Percentiles rank a stretch among this genome's conserved stretches.
Evolutionary conservation across 805 yeast genomes (phyloP).

Genomic region (Hanseniaspora occidentalis): DNA sequence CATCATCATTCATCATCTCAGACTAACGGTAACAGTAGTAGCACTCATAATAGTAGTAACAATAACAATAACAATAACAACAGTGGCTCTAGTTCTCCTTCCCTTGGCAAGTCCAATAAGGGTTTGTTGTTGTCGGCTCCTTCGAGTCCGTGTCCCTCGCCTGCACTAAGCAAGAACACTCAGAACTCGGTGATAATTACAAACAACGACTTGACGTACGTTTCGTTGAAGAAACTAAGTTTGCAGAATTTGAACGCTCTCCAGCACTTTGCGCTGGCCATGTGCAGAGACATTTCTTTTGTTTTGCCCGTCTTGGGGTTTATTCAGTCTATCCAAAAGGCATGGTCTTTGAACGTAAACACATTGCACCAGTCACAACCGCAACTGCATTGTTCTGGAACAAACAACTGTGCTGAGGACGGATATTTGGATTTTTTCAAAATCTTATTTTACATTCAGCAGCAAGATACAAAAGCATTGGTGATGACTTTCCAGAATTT

Average conservation of each 20-base stretch:
- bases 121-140: too few relatives aligned
- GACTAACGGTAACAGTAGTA: background rate
- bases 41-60: background rate
- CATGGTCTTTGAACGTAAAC: constrained; percentile 12
- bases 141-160: too few relatives aligned
- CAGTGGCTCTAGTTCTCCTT: too few relatives aligned
- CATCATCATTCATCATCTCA: constrained; percentile 6
- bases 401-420: background rate
- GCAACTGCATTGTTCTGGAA: background rate
- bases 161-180: constrained; percentile 1
- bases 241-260: constrained; percentile 59
- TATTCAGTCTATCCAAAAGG: constrained; percentile 27
- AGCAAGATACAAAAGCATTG: constrained; percentile 6
- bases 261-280: constrained; percentile 63
- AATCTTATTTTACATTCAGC: constrained; percentile 5
- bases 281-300: constrained; percentile 69
- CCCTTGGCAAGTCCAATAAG: too few relatives aligned
- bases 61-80: background rate
- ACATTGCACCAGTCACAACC: too few relatives aligned
- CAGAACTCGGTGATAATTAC: constrained; percentile 7
- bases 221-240: constrained; percentile 45
- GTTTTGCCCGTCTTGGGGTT: constrained; percentile 52
- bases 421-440: constrained; percentile 5
- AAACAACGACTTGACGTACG: constrained; percentile 10
- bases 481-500: constrained; percentile 4